Conservation (phyloP, 495 filamentous ascomycete species). For the Cercophora newfieldiana region DNA sequence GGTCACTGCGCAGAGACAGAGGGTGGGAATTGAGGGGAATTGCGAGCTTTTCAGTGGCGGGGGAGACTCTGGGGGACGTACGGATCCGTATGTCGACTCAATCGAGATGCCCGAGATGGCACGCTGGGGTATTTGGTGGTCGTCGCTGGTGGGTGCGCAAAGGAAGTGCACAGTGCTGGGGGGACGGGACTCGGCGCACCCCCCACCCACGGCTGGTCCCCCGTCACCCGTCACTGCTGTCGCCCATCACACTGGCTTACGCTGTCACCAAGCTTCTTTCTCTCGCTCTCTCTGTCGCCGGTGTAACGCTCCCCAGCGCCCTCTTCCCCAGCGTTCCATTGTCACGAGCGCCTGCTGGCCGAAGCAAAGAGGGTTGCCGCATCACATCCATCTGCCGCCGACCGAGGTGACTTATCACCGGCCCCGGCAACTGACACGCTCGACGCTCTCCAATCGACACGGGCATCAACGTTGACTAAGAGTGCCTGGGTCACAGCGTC, state of each 20-base stretch:
- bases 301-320: background rate
- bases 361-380: background rate
- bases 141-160: background rate
- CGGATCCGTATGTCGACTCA: background rate
- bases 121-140: background rate
- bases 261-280: background rate
- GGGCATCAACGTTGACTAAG: background rate
- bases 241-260: constrained; percentile 1
- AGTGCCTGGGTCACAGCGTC: constrained; percentile 23
- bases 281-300: background rate
- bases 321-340: constrained; percentile 12
- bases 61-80: background rate
- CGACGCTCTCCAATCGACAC: background rate
- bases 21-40: too few relatives aligned
- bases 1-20: background rate
- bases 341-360: constrained; percentile 16
- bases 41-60: constrained; percentile 10
- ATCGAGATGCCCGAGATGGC: background rate
- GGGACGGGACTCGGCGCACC: background rate
- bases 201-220: background rate
- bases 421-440: too few relatives aligned
- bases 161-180: background rate
- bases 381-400: constrained; percentile 17
- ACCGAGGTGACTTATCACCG: too few relatives aligned
- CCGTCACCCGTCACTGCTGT: background rate